Evolutionary conservation across 208 protist genomes (phyloP).

Genomic region (Naegleria fowleri): DNA sequence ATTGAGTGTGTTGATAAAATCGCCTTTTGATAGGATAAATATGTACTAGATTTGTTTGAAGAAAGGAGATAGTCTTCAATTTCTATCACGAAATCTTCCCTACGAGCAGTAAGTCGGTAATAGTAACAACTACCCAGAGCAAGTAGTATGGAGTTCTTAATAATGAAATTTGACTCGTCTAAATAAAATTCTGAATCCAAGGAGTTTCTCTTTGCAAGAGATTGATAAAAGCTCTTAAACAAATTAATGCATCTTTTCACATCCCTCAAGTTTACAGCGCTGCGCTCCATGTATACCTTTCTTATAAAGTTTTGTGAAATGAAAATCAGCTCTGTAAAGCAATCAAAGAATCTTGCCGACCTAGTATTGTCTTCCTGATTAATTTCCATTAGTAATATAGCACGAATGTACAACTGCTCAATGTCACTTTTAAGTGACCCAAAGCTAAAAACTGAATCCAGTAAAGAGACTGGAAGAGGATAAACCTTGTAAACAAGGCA

Average conservation of each 20-base stretch:
- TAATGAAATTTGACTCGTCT: neutral
- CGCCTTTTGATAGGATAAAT: neutral
- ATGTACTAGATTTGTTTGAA: too few relatives aligned
- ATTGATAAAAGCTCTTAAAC: constrained; percentile 31
- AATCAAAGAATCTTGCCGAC: neutral
- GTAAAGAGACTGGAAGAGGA: constrained; percentile 50
- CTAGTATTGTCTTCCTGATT: constrained; percentile 6
- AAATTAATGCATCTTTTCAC: constrained; percentile 34
- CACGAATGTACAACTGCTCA: constrained; percentile 50
- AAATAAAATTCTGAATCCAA: neutral
- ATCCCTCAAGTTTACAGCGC: constrained; percentile 37
- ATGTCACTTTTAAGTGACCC: constrained; percentile 38
- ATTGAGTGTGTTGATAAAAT: neutral
- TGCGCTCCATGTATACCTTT: constrained; percentile 31
- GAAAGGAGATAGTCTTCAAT: neutral
- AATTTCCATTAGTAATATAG: constrained; percentile 32
- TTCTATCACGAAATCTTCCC: neutral
- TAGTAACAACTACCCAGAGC: constrained; percentile 9
- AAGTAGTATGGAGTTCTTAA: neutral
- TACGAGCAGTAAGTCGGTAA: neutral
- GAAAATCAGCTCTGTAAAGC: constrained; percentile 27
- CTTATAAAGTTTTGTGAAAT: constrained; percentile 25
- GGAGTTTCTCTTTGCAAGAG: neutral
- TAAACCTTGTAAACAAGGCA: constrained; percentile 62
- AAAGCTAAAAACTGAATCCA: constrained; percentile 57